Percentiles rank a stretch among this genome's conserved stretches.
Evolutionary conservation across 73 alveolate species (phyloP).

Genomic region (Paramecium caudatum): DNA sequence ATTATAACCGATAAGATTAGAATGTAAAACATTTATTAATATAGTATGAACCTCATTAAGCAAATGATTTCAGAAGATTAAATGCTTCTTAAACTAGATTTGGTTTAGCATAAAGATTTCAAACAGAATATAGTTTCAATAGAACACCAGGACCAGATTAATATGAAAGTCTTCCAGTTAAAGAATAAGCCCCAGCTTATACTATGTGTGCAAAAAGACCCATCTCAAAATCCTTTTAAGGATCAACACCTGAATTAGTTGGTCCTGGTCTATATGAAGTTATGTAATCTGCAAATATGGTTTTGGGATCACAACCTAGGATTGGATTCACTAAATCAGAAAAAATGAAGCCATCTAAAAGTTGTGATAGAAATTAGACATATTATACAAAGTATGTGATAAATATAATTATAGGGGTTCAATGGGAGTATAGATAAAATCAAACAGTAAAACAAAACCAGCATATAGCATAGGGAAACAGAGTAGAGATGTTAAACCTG

Average conservation of each 20-base stretch:
- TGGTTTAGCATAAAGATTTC: background rate
- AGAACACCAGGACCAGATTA: slow-evolving; percentile 2
- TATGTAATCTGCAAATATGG: background rate
- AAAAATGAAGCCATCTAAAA: background rate
- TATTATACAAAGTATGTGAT: background rate
- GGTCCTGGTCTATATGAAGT: slow-evolving; percentile 21
- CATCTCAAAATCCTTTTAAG: background rate
- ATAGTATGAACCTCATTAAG: slow-evolving; percentile 51
- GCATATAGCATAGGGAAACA: slow-evolving; percentile 17
- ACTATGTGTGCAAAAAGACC: slow-evolving; percentile 3
- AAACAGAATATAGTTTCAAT: background rate
- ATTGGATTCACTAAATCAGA: slow-evolving; percentile 46
- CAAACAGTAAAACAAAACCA: slow-evolving; percentile 18
- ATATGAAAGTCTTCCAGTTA: background rate
- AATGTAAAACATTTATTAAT: background rate
- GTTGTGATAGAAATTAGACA: background rate
- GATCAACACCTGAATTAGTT: slow-evolving; percentile 29
- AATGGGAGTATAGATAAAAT: background rate
- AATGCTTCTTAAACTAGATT: background rate
- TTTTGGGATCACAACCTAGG: background rate
- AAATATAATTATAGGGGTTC: background rate
- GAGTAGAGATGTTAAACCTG: slow-evolving; percentile 33
- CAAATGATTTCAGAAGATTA: background rate
- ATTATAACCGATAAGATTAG: background rate
- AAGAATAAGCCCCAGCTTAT: background rate